Evolutionary conservation across 305 asterid genomes (phyloP).

Genomic region (Plantago coronopus): DNA sequence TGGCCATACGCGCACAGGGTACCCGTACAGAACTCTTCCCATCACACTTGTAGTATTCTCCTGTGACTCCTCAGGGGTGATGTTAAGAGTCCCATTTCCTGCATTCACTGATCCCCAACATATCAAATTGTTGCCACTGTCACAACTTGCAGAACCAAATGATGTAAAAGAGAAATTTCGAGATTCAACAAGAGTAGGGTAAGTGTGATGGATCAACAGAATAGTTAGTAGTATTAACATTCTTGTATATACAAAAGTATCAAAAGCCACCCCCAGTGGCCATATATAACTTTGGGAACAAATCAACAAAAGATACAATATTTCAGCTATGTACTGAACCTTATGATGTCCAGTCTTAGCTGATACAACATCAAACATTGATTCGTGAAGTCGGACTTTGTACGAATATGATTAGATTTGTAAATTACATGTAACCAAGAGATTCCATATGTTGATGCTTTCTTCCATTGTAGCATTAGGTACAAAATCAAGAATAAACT

Average conservation of each 20-base stretch:
- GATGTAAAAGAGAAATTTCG: constrained; percentile 46
- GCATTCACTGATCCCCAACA: constrained; percentile 57
- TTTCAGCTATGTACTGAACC: background rate
- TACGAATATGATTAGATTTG: background rate
- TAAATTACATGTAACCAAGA: too few relatives aligned
- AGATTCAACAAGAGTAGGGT: constrained; percentile 27
- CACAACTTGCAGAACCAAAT: constrained; percentile 41
- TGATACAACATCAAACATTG: background rate
- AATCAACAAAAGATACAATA: too few relatives aligned
- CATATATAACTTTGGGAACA: constrained; percentile 7
- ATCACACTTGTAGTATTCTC: constrained; percentile 27
- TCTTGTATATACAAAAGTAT: constrained; percentile 12
- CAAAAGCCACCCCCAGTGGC: background rate
- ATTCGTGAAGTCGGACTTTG: constrained; percentile 7
- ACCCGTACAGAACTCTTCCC: constrained; percentile 50
- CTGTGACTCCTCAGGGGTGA: constrained; percentile 35
- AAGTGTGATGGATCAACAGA: constrained; percentile 23
- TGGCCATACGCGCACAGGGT: constrained; percentile 51
- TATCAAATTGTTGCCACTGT: constrained; percentile 28
- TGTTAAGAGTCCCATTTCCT: constrained; percentile 35
- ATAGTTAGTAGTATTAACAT: constrained; percentile 25
- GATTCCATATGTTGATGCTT: constrained; percentile 24
- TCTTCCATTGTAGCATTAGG: background rate
- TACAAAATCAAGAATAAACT: background rate
- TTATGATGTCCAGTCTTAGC: constrained; percentile 12